These are phyloP conservation scores for Candida argentea DNA, from an alignment of 805 yeast genomes.

Conservation along the genomic window DNA sequence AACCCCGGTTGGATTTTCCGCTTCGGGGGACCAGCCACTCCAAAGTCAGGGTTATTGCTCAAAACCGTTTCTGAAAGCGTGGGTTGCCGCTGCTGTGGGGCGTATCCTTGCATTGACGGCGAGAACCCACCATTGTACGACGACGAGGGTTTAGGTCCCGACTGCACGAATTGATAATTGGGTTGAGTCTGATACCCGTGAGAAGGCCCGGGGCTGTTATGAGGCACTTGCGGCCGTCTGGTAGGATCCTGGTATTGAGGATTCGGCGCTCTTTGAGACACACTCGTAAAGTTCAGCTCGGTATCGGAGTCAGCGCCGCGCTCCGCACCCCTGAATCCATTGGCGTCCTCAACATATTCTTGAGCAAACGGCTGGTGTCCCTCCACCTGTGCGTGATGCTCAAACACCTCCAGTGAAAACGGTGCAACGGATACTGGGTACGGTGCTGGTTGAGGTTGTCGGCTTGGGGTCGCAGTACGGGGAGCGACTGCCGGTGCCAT, in stretches of 20 bases:
- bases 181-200: constrained; percentile 6
- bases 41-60: constrained; percentile 32
- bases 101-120: not conserved
- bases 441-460: constrained; percentile 11
- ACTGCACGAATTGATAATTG: constrained; percentile 6
- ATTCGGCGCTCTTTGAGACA: constrained; percentile 67
- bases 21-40: constrained; percentile 8
- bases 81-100: constrained; percentile 7
- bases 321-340: constrained; percentile 8
- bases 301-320: constrained; percentile 17
- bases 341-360: constrained; percentile 12
- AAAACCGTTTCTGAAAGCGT: constrained; percentile 30
- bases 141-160: constrained; percentile 4
- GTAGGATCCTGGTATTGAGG: constrained; percentile 30
- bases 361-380: constrained; percentile 36
- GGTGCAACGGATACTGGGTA: constrained; percentile 9
- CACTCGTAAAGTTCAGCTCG: constrained; percentile 66
- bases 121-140: not conserved
- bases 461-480: constrained; percentile 17
- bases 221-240: constrained; percentile 8
- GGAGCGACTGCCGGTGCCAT: not conserved
- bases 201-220: constrained; percentile 11
- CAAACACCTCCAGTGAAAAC: constrained; percentile 24
- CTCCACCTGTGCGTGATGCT: constrained; percentile 35
- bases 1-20: constrained; percentile 13